Base-by-base conservation (phyloP, 306 rosid species). In the Malus fusca region DNA sequence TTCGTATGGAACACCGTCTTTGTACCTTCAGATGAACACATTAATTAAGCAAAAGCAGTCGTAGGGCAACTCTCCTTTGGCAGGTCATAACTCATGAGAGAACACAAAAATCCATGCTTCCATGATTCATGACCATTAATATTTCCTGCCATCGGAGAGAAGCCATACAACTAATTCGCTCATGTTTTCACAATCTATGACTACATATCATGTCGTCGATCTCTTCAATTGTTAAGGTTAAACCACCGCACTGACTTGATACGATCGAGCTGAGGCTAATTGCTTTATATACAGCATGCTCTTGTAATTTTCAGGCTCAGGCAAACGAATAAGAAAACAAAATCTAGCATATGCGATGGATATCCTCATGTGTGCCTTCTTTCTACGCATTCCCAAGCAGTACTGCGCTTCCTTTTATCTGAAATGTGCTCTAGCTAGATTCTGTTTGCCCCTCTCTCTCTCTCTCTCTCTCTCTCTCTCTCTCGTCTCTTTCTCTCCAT, bases 31-130 rank as follows among this genome's bases (percentile, higher is more conserved):
- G 28, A 22, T 7, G 12, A 31, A n/a, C 44, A 4, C 19, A 25
- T 8, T 12, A 8, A 84, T 77, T 81, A 88, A 89, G 90, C 92
- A 81, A 71, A 85, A 84, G 64, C 79, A 87, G 80, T 79, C 63
- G 76, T 73, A 85, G 97, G 97, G 90, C 93, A 90, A 90, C 96
- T 92, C 97, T 92, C 88, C 92, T 90, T 92, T 92, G 97, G 97
- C 93, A 37, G 91, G 65, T 71, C 60, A 80, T 68, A 25, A 5
- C 26, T 73, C 40, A 33, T 4, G 55, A 15, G 2, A 60, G 12
- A 33, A 23, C 9, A 53, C 3, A 35, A n/a, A 64, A 40, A 35
- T 25, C 56, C 68, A 25, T 72, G 17, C 11, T 22, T 8, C 19
- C 19, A 51, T 51, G 56, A 37, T 37, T 28, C 67, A 23, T 72